phyloP scores from a whole-genome alignment of 2,329 filamentous ascomycete species.

The Furcasterigmium furcatum region DNA sequence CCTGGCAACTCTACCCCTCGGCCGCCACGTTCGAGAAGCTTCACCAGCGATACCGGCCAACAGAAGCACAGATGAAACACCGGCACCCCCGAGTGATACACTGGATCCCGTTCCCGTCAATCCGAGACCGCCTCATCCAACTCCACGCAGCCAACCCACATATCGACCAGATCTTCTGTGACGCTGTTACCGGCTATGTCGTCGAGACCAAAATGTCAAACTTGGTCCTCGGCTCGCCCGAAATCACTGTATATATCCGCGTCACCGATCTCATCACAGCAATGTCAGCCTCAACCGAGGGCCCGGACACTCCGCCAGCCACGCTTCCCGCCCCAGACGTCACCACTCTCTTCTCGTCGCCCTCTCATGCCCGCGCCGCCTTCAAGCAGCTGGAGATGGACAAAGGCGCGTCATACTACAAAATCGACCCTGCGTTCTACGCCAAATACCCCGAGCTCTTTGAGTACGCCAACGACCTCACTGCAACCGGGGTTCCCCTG shows the following conservation, averaged over 20 bases:
- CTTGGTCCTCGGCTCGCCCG: no score
- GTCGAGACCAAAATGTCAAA: no score
- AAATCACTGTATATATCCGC: no score
- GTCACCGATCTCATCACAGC: no score
- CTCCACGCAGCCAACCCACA: no score
- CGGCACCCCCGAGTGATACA: conserved; percentile 21
- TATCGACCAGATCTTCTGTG: no score
- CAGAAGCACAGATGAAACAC: conserved; percentile 16
- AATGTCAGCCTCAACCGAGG: conserved; percentile 7
- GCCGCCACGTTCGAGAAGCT: conserved; percentile 19
- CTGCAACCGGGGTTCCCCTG: no score
- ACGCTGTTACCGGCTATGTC: no score
- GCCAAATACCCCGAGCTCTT: conserved; percentile 26
- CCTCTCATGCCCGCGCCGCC: conserved; percentile 17
- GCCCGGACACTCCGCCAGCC: neutral
- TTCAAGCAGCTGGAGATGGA: conserved; percentile 26
- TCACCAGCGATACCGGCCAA: conserved; percentile 23
- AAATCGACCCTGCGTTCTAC: conserved; percentile 27
- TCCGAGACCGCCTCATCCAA: no score
- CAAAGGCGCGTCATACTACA: conserved; percentile 24
- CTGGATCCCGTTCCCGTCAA: no score
- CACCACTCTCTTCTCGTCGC: conserved; percentile 16
- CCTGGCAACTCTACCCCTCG: conserved; percentile 26
- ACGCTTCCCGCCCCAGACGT: conserved; percentile 19
- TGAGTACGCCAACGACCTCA: no score